phyloP scores from a whole-genome alignment of 208 protist genomes.

The Tritrichomonas foetus region DNA sequence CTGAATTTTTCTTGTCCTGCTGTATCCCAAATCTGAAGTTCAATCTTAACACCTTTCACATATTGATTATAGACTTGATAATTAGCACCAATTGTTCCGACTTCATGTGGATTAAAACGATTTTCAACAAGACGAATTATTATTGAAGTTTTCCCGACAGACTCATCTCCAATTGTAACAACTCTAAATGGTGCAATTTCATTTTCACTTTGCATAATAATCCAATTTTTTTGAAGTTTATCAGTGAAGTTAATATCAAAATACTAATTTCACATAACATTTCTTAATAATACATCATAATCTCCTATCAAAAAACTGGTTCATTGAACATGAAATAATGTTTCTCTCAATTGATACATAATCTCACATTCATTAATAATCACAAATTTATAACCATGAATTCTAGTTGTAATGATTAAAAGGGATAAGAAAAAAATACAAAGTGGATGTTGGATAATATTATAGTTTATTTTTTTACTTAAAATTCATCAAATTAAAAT shows the following conservation, averaged over 20 bases:
- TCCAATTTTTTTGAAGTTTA: background rate
- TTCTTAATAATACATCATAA: background rate
- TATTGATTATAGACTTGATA: background rate
- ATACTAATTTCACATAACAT: background rate
- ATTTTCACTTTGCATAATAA: background rate
- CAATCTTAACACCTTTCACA: background rate
- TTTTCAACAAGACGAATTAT: background rate
- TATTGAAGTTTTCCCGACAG: conserved; percentile 18
- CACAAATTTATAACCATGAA: background rate
- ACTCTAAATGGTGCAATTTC: background rate
- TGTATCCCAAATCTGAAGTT: conserved; percentile 38
- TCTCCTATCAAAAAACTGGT: background rate
- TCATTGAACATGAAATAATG: background rate
- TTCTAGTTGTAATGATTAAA: background rate
- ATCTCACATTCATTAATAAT: background rate
- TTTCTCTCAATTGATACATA: background rate
- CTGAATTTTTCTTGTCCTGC: conserved; percentile 36
- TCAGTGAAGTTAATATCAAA: background rate
- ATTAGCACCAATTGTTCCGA: background rate
- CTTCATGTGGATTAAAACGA: background rate
- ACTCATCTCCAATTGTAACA: background rate
- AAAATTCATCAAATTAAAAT: background rate
- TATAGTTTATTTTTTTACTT: background rate
- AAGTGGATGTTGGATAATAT: background rate
- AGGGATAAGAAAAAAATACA: background rate